Evolutionary conservation across 148 eudicot genomes (phyloP).

Genomic region (Rhododendron griersonianum): DNA sequence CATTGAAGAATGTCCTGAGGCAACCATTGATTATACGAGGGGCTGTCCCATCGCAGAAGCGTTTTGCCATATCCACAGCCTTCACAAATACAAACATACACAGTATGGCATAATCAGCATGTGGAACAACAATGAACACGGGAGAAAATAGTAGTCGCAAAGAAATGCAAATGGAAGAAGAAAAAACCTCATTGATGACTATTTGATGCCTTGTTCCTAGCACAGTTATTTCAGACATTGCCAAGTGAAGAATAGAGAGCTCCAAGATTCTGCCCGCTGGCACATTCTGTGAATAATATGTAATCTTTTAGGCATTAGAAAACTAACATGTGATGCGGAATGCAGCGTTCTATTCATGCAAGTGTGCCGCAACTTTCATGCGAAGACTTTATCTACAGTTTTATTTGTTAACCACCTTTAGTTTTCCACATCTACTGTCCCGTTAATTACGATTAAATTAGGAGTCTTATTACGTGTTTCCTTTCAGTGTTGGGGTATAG

Average conservation of each 20-base stretch:
- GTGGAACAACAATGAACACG: not conserved
- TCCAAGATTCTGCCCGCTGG: constrained; percentile 82
- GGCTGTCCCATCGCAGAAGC: constrained; percentile 88
- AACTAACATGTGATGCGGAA: not conserved
- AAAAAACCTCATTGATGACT: constrained; percentile 80
- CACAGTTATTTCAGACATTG: constrained; percentile 81
- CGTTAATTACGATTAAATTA: not conserved
- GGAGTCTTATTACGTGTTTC: not conserved
- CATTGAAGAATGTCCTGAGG: constrained; percentile 71
- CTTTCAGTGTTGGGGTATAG: not conserved
- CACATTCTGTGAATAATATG: constrained; percentile 31
- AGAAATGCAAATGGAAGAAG: constrained; percentile 4
- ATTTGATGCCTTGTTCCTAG: constrained; percentile 75
- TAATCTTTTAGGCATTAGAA: not conserved
- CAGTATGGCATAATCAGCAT: not conserved
- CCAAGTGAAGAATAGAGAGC: constrained; percentile 79
- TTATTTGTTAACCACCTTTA: not conserved
- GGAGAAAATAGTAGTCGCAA: not conserved
- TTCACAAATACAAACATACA: constrained; percentile 18
- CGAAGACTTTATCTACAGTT: not conserved
- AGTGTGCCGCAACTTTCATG: not conserved
- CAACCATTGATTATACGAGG: constrained; percentile 87
- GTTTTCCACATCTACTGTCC: not conserved
- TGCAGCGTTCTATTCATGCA: not conserved
- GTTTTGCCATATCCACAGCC: constrained; percentile 94